Base-by-base conservation (phyloP, 805 yeast species). In the Candida piceae region DNA sequence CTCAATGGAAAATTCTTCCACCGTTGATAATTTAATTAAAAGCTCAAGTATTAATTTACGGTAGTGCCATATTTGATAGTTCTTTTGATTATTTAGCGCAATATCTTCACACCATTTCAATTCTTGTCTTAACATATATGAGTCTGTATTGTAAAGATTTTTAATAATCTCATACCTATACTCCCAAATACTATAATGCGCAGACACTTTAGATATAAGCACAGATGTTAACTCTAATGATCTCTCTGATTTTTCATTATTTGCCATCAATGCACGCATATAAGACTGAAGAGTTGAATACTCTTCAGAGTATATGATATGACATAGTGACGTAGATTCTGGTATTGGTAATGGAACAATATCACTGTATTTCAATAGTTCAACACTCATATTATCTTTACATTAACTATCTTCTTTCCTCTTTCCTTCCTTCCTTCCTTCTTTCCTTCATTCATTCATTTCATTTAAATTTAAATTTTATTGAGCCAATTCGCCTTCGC, bases 1-100 rank as follows among this genome's bases (percentile, higher is more conserved):
- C 29, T 60, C 64, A 2, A 70, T 60, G 30, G 65, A 49, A 48
- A 69, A 70, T n/a, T 39, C 38, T 4, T 42, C 30, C 19, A 51
- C 40, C 7, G 43, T 42, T 3, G 39, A 35, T 2, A 29, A 15
- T 4, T 42, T 20, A 23, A 44, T 39, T 15, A 26, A 15, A 34
- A 42, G 46, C 32, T 68, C 68, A 37, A 83, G 62, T 7, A 90
- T 55, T 23, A 78, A 64, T 52, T 83, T 89, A 39, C 97, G 73
- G 54, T 90, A 89, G 50, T 89, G 85, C 97, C 97, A 93, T n/a
- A 90, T 82, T 59, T 93, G 98, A 62, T 93, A 93, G 64, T 89
- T 90, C 58, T 93, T 93, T 28, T 89, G 83, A 57, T 84, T 82
- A 10, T 72, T 78, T 33, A 83, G 53, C 0, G 95, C 89, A 24